Evolutionary conservation across 202 grass and related monocot species (phyloP).

Genomic region (Bolboschoenoplectus hybrid): DNA sequence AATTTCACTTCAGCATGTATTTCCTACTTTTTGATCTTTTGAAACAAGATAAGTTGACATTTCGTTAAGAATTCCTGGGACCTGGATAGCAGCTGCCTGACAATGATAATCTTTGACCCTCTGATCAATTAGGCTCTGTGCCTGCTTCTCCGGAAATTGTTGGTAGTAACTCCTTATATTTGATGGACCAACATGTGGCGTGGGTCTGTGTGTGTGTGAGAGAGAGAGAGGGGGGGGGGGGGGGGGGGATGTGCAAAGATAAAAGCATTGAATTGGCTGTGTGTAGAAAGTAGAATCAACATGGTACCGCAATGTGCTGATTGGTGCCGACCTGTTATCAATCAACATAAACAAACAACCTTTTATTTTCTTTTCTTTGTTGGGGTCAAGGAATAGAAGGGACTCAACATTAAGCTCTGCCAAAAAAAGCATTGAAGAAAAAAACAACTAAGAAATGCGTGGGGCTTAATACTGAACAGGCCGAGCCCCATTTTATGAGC

Average conservation of each 20-base stretch:
- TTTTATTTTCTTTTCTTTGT: not conserved
- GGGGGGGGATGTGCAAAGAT: not conserved
- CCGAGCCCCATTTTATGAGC: not conserved
- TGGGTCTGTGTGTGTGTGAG: not conserved
- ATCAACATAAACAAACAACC: not conserved
- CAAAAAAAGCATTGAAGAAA: not conserved
- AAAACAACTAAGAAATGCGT: not conserved
- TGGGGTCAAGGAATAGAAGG: not conserved
- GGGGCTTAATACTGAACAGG: not conserved
- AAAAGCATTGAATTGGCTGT: not conserved
- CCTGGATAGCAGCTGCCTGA: no score
- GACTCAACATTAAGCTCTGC: not conserved
- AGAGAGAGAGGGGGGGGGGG: not conserved
- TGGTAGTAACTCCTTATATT: slow-evolving; percentile 89
- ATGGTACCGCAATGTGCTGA: not conserved
- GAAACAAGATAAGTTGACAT: slow-evolving; percentile 23
- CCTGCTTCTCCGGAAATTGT: slow-evolving; percentile 93
- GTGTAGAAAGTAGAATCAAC: not conserved
- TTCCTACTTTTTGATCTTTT: slow-evolving; percentile 45
- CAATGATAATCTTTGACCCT: no score
- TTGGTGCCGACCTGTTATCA: not conserved
- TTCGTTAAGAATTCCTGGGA: not conserved
- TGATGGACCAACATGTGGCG: slow-evolving; percentile 19
- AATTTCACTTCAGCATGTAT: not conserved
- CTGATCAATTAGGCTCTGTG: slow-evolving; percentile 49